Evolutionary conservation across 257 asterid species (phyloP).

Genomic region (Jacaranda copaia): DNA sequence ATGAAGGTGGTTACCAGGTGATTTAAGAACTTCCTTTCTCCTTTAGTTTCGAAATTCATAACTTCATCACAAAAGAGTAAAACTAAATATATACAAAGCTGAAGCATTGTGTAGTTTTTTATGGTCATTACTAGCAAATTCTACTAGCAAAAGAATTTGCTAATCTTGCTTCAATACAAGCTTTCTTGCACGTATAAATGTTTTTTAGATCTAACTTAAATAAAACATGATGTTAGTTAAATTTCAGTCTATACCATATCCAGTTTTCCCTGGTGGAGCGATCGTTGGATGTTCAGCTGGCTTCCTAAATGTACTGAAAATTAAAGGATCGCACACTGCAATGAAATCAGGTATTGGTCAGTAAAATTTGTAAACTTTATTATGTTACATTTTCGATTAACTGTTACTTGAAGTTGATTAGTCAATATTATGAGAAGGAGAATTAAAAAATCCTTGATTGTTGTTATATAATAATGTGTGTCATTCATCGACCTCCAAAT

Average conservation of each 20-base stretch:
- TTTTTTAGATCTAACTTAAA: slow-evolving; percentile 33
- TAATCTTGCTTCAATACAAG: not conserved
- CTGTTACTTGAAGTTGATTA: slow-evolving; percentile 15
- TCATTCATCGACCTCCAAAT: not conserved
- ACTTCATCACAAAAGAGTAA: not conserved
- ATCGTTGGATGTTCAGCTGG: slow-evolving; percentile 99
- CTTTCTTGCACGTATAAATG: not conserved
- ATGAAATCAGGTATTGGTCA: slow-evolving; percentile 88
- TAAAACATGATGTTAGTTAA: slow-evolving; percentile 61
- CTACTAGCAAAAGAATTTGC: not conserved
- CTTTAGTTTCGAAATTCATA: not conserved
- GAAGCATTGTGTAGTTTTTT: slow-evolving; percentile 18
- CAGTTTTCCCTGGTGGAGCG: slow-evolving; percentile 99
- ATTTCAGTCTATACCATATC: slow-evolving; percentile 99
- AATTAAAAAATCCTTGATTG: slow-evolving; percentile 1
- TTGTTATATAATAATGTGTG: not conserved
- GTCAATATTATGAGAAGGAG: not conserved
- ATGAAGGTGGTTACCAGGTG: slow-evolving; percentile 99
- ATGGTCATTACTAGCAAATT: slow-evolving; percentile 21
- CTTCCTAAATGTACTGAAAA: slow-evolving; percentile 93
- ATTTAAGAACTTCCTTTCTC: slow-evolving; percentile 30
- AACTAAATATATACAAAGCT: not conserved
- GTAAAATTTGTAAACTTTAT: not conserved
- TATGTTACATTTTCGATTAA: slow-evolving; percentile 14
- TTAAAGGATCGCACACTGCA: slow-evolving; percentile 98